Conservation (phyloP, 176 grass and related monocot genomes). For the Triticum aestivum region DNA sequence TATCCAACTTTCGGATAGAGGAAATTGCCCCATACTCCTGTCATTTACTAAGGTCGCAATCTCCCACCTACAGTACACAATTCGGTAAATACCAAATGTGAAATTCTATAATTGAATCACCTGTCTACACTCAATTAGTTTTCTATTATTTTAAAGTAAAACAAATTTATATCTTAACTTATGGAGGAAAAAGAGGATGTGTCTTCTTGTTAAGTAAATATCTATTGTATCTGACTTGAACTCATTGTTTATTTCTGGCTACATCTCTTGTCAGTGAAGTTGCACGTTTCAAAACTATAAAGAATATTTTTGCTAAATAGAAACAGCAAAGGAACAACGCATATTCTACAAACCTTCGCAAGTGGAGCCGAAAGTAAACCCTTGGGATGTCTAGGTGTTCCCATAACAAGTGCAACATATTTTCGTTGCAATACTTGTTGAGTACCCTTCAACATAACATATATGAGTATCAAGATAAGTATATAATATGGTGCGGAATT, state of each 20-base stretch:
- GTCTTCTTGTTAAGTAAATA: neutral
- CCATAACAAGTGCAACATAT: constrained; percentile 90
- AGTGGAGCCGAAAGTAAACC: constrained; percentile 81
- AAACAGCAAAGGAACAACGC: constrained; percentile 16
- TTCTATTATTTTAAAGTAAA: neutral
- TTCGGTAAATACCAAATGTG: neutral
- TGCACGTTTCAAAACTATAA: neutral
- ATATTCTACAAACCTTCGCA: constrained; percentile 58
- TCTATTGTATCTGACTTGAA: neutral
- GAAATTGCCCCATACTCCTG: neutral
- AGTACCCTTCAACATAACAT: constrained; percentile 45
- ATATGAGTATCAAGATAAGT: constrained; percentile 15
- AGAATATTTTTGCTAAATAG: constrained; percentile 13
- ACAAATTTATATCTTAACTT: neutral
- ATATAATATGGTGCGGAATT: constrained; percentile 11
- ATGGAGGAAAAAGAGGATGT: neutral
- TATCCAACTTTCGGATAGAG: neutral
- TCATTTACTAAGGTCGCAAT: neutral
- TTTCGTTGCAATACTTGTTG: constrained; percentile 82
- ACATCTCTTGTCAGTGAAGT: constrained; percentile 12
- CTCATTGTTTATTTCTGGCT: neutral
- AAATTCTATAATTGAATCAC: neutral
- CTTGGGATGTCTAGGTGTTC: constrained; percentile 64
- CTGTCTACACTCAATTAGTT: neutral
- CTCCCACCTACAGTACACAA: constrained; percentile 6